Percentiles rank a stretch among this genome's conserved stretches.
These are phyloP conservation scores for Pulveroboletus sp. DNA, from an alignment of 768 basidiomycete genomes.

Conservation along the genomic window DNA sequence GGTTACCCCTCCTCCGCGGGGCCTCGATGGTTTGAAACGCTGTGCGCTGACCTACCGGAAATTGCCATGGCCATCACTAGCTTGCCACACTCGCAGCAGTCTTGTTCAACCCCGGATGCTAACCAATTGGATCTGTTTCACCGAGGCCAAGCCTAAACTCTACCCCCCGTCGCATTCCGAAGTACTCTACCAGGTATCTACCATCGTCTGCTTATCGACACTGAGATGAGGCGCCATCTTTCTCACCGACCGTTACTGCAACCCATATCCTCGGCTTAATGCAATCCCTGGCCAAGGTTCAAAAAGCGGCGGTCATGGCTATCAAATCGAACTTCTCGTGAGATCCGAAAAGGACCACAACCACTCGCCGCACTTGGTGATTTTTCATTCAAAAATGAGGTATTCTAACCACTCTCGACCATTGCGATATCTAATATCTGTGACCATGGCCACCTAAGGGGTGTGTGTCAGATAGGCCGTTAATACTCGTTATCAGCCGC, in stretches of 20 bases:
- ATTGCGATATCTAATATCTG: slow-evolving; percentile 15
- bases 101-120: background rate
- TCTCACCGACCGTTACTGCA: background rate
- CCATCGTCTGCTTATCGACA: background rate
- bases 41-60: slow-evolving; percentile 12
- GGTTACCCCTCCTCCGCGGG: slow-evolving; percentile 23
- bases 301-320: slow-evolving; percentile 19
- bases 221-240: background rate
- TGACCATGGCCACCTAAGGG: slow-evolving; percentile 5
- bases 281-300: slow-evolving; percentile 15
- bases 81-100: background rate
- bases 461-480: slow-evolving; percentile 5
- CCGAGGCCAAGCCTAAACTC: background rate
- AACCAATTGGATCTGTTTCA: background rate
- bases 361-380: slow-evolving; percentile 15
- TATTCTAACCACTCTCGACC: slow-evolving; percentile 7
- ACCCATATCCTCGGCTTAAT: slow-evolving; percentile 6
- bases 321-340: slow-evolving; percentile 19
- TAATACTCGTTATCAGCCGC: slow-evolving; percentile 3
- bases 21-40: slow-evolving; percentile 21
- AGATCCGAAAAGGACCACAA: slow-evolving; percentile 6
- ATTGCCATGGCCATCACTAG: slow-evolving; percentile 3
- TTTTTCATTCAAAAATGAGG: slow-evolving; percentile 25
- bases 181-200: background rate
- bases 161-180: slow-evolving; percentile 2